Base-by-base conservation (phyloP, 208 protist species). In the Trypanosoma rangeli region DNA sequence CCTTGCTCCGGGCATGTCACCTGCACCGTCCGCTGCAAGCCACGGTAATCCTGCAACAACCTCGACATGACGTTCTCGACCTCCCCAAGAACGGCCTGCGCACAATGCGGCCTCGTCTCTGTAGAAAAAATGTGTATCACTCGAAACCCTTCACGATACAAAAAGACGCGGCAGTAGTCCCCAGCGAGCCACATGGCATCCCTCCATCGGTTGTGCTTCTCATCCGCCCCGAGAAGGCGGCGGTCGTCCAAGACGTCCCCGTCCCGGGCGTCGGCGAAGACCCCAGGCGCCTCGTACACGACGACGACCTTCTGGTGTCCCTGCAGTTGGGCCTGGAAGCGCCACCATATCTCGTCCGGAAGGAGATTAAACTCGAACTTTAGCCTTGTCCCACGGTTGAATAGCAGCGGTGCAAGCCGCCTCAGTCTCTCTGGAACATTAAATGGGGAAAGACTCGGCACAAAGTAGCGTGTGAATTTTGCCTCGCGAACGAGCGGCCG, bases 301-400 rank as follows among this genome's bases (percentile, higher is more conserved):
- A 79, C 79, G 28, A 97, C 70, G 18, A 76, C 63, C 28, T 87
- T 83, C 5, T 84, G 68, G 64, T 83, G 70, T 49, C 67, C 48
- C 60, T 95, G 79, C 75, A 97, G 72, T 55, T 70, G 70, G 64
- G 78, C 82, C 82, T 94, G 87, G 35, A 97, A 76, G 15, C 90
- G 83, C 80, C 80, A 93, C 89, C 90, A 97, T 68, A 92, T 69
- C 76, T 95, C 90, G 58, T 93, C 84, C 15, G 92, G 90, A 24
- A 95, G 84, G 22, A 95, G 74, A 71, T 93, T 97, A 74, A 97
- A 97, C 76, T 84, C 73, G 64, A 94, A 80, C 50, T 75, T 78
- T 46, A 90, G 75, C 15, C 80, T 83, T 49, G 90, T 76, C 22
- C 92, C 89, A 66, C 84, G 79, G 68, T 93, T 85, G 60, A 95